Base-by-base conservation (phyloP, 352 stramenopile genomes). In the Phytophthora chlamydospora region DNA sequence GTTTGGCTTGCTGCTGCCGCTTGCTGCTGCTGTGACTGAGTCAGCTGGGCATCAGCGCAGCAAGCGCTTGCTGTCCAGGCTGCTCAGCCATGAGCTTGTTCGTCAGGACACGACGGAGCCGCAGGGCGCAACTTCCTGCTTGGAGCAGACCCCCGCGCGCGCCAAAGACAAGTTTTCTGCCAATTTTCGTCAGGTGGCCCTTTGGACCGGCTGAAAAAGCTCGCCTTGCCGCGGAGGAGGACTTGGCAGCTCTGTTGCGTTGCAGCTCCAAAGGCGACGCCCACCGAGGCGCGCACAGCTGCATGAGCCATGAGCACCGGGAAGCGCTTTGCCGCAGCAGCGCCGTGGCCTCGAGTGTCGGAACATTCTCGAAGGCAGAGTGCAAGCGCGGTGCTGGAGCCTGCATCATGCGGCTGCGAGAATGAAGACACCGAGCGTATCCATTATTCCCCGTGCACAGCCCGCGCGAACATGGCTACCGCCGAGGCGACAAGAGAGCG, bases 311-410 rank as follows among this genome's bases (percentile, higher is more conserved):
- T 24, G 24, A 51, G 33, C 33, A 32, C n/a, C 24, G 36, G 38
- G 48, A 52, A 66, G 45, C 13, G 66, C 54, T 57, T 73, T 70
- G 52, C 48, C 33, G n/a, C 31, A 31, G 31, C 21, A 31, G 38
- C 29, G 16, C 39, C 16, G 35, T 52, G 50, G 33, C 34, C 41
- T 53, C 32, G 33, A 64, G 45, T 64, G 55, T 71, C 49, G 61
- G 40, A 71, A 64, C 55, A 64, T 74, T 74, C 66, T 71, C 43
- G 61, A 71, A 62, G 21, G 21, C 54, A 63, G 57, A 66, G 51
- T 45, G 58, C 58, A 68, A 68, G 45, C 44, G 42, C 46, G 5
- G 50, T 7, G 46, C 16, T 17, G 21, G 29, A 33, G 53, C 38
- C 39, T 17, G 46, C 56, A 29, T 46, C 27, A 44, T 63, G 61